Evolutionary conservation across 2,329 filamentous ascomycete genomes (phyloP).

Genomic region (Ophiostoma himal-ulmi): DNA sequence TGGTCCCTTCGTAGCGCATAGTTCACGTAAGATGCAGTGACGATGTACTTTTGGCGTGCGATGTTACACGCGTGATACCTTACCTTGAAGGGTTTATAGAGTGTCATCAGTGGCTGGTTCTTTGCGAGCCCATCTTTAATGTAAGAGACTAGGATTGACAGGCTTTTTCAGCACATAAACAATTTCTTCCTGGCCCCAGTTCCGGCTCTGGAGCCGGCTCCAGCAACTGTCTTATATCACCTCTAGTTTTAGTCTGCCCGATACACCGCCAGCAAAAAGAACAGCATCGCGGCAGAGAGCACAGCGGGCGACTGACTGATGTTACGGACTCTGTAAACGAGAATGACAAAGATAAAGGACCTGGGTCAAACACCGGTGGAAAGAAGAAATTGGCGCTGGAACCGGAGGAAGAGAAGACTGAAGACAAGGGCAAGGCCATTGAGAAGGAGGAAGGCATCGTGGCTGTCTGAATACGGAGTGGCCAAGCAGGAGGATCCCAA

Average conservation of each 20-base stretch:
- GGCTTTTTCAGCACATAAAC: neutral
- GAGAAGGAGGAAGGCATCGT: neutral
- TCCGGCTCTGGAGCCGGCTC: no score
- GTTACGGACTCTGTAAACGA: neutral
- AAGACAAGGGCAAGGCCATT: neutral
- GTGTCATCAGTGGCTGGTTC: neutral
- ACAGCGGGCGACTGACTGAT: neutral
- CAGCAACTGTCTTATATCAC: neutral
- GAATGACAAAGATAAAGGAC: neutral
- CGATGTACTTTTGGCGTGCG: neutral
- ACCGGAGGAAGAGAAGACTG: no score
- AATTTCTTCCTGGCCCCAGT: neutral
- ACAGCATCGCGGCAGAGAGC: neutral
- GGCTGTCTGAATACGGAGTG: neutral
- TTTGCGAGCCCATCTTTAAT: neutral
- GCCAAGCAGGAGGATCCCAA: no score
- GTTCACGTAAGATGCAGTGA: neutral
- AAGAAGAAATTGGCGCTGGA: neutral
- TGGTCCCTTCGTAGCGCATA: no score
- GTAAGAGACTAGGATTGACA: constrained; percentile 10
- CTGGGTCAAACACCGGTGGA: neutral
- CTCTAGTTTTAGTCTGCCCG: neutral
- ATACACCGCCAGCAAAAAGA: neutral
- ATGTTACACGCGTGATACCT: constrained; percentile 7
- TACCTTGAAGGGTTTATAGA: neutral